These are phyloP conservation scores for Fusarium sp. DNA, from an alignment of 2,329 filamentous ascomycete species.

Conservation along the genomic window DNA sequence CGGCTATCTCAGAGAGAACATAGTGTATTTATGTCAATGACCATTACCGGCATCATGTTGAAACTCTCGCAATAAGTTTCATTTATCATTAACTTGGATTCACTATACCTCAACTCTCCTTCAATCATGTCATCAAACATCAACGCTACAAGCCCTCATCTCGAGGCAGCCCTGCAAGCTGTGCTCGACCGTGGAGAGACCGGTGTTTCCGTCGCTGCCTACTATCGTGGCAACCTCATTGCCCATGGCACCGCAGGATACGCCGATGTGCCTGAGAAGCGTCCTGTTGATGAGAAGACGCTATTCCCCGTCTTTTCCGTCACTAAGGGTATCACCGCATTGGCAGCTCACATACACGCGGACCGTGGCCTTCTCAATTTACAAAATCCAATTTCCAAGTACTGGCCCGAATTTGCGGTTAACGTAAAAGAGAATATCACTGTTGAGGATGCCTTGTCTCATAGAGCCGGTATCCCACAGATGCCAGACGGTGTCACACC, in stretches of 20 bases:
- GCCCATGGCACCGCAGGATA: constrained; percentile 9
- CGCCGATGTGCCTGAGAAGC: neutral
- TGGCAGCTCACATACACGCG: constrained; percentile 18
- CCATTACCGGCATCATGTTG: neutral
- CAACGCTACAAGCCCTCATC: neutral
- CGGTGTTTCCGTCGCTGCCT: neutral
- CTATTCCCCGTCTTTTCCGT: constrained; percentile 24
- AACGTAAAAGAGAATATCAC: constrained; percentile 26
- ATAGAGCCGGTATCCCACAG: constrained; percentile 22
- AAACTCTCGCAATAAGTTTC: neutral
- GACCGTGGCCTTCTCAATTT: constrained; percentile 14
- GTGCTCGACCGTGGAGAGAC: neutral
- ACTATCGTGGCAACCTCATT: neutral
- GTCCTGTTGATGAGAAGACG: neutral
- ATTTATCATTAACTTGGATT: neutral
- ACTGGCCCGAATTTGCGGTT: constrained; percentile 30
- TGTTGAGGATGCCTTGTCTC: neutral
- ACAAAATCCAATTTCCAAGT: constrained; percentile 5
- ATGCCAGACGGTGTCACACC: constrained; percentile 14
- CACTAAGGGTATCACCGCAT: constrained; percentile 30
- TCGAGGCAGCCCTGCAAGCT: neutral
- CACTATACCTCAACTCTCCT: neutral
- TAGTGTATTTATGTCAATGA: neutral
- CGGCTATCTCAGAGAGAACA: neutral
- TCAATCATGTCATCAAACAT: neutral